Base-by-base conservation (phyloP, 2,329 filamentous ascomycete genomes). In the Lecanosticta acicola region DNA sequence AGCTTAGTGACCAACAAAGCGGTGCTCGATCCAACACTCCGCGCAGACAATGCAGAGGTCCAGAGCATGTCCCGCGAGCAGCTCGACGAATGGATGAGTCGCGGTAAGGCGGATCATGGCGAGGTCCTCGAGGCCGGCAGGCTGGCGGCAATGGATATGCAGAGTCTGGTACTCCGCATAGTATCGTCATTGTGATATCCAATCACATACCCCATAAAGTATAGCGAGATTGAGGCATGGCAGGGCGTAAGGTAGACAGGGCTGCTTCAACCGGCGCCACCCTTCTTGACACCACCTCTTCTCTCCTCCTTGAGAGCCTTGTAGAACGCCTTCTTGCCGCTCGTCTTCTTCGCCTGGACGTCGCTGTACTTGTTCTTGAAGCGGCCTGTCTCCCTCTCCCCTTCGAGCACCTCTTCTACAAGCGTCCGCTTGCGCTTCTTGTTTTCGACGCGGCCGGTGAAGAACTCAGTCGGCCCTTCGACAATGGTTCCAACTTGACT, bases 401-500 rank as follows among this genome's bases (percentile, higher is more conserved):
- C 71, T 18, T 81, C 79, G 57, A 96, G 72, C 3, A 93, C 79
- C 63, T 96, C 89, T 53, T 94, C 87, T 1, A 93, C 80, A 46
- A 98, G 81, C 0, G 85, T 96, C 59, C 78, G 79, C 72, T 94
- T 94, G 56, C 87, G 80, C 58, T 97, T 87, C 69, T 87, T 94
- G 66, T 89, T 91, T 46, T 83, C 81, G 50, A 97, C 75, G 45
- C 91, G 81, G 16, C 81, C 79, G 61, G 78, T 90, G 72, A 83
- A 88, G 69, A 84, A 95, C 62, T 97, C 91, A 1, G 88, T 90
- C 1, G 89, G 83, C 1, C 90, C 90, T 60, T 94, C 84, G 45
- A 96, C 78, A 49, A 98, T 80, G 4, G 87, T 91, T 46, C 91
- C 93, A 20, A 95, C 80, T 59, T 94, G 87, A 16, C 86, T 94